These are phyloP conservation scores for Salvia rosmarinus DNA, from an alignment of 257 asterid species.

Conservation along the genomic window DNA sequence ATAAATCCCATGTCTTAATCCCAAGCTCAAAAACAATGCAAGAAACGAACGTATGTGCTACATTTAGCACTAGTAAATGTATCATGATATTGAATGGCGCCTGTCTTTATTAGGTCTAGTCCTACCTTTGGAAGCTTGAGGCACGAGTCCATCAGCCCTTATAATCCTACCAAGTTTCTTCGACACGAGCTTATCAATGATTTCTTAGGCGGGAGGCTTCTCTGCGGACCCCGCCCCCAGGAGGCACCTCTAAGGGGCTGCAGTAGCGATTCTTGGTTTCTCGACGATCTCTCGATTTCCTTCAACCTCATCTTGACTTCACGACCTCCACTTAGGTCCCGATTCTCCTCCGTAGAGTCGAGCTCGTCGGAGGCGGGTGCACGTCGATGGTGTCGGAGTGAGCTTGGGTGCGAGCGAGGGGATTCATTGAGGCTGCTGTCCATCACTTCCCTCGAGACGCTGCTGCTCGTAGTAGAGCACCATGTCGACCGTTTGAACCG, in stretches of 20 bases:
- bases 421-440: constrained; percentile 45
- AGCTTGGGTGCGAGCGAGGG: constrained; percentile 42
- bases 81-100: constrained; percentile 76
- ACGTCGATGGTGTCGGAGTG: constrained; percentile 36
- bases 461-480: constrained; percentile 92
- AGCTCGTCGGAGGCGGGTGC: constrained; percentile 44
- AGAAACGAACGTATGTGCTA: background rate
- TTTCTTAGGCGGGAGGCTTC: constrained; percentile 69
- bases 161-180: constrained; percentile 61
- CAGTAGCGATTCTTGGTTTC: background rate
- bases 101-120: constrained; percentile 64
- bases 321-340: constrained; percentile 72
- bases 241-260: constrained; percentile 43
- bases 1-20: background rate
- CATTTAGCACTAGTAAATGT: background rate
- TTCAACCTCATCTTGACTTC: constrained; percentile 57
- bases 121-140: constrained; percentile 46
- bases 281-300: constrained; percentile 54
- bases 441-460: constrained; percentile 69
- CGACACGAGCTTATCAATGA: constrained; percentile 74
- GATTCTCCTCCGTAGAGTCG: constrained; percentile 60
- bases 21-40: constrained; percentile 23
- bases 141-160: constrained; percentile 48
- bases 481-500: constrained; percentile 81
- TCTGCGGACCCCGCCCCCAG: constrained; percentile 36